Evolutionary conservation across 2,329 filamentous ascomycete species (phyloP).

Genomic region (Penicillium sp.): DNA sequence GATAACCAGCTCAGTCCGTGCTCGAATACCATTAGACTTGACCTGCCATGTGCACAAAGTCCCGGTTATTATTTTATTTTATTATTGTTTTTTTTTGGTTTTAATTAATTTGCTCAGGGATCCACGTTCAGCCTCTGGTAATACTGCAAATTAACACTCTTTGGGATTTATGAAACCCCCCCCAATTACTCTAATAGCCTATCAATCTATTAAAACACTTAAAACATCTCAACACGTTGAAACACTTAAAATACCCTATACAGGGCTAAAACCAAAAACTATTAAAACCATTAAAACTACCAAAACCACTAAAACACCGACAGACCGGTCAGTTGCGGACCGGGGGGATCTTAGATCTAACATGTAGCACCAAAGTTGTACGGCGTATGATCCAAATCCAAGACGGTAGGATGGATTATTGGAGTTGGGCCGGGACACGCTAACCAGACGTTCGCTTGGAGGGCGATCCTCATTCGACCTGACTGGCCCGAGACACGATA

Average conservation of each 20-base stretch:
- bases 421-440: conserved; percentile 9
- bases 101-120: not conserved
- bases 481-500: conserved; percentile 23
- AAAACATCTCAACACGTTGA: not conserved
- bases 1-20: conserved; percentile 20
- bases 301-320: not conserved
- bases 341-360: conserved; percentile 8
- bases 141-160: not conserved
- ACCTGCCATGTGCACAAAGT: conserved; percentile 21
- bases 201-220: not conserved
- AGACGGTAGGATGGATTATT: conserved; percentile 7
- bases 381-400: conserved; percentile 5
- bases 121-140: conserved; percentile 7
- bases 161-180: not conserved
- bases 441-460: conserved; percentile 9
- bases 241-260: not conserved
- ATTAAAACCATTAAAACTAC: too few species aligned
- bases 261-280: not conserved
- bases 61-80: not conserved
- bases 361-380: conserved; percentile 1
- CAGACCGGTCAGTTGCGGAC: conserved; percentile 1
- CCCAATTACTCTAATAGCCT: not conserved
- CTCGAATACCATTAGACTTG: conserved; percentile 17
- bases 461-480: conserved; percentile 12
- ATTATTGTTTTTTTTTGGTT: not conserved